A percentile compares a stretch with the other conserved stretches of the same genome.
Conservation (phyloP, 305 asterid genomes). For the Ilex paraguariensis region DNA sequence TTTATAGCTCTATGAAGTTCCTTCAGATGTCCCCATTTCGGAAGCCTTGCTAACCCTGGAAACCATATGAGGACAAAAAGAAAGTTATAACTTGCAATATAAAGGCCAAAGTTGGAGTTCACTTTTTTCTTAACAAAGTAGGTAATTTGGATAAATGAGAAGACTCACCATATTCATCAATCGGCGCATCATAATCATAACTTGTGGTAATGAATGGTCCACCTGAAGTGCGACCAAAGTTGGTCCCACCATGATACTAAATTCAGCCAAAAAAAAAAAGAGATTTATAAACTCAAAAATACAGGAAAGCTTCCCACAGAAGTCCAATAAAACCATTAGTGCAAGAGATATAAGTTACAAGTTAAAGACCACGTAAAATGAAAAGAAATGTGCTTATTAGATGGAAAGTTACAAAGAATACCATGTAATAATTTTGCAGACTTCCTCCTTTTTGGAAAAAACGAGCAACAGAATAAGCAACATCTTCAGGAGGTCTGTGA, state of each 20-base stretch:
- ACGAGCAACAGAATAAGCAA: slow-evolving; percentile 86
- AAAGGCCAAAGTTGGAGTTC: no score
- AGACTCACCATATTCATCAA: slow-evolving; percentile 81
- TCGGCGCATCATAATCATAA: slow-evolving; percentile 95
- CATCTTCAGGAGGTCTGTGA: slow-evolving; percentile 92
- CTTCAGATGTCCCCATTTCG: slow-evolving; percentile 95
- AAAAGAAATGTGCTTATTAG: slow-evolving; percentile 10
- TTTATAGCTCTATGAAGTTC: slow-evolving; percentile 85
- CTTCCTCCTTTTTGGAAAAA: slow-evolving; percentile 98
- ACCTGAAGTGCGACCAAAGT: slow-evolving; percentile 97
- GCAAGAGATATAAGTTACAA: slow-evolving; percentile 9
- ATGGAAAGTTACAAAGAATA: slow-evolving; percentile 13
- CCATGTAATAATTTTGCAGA: slow-evolving; percentile 92
- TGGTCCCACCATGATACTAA: slow-evolving; percentile 96
- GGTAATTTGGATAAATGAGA: no score
- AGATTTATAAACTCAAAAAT: no score
- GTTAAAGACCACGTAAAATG: slow-evolving; percentile 5
- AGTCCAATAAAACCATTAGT: no score
- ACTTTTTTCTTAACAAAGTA: no score
- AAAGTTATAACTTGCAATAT: no score
- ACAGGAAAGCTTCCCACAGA: no score
- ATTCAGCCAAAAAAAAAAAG: background rate
- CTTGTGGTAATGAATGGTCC: slow-evolving; percentile 97
- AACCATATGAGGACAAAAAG: slow-evolving; percentile 16
- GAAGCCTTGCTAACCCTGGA: slow-evolving; percentile 78